Base-by-base conservation (phyloP, 1,139 yeast species). In the Geotrichum fermentans region DNA sequence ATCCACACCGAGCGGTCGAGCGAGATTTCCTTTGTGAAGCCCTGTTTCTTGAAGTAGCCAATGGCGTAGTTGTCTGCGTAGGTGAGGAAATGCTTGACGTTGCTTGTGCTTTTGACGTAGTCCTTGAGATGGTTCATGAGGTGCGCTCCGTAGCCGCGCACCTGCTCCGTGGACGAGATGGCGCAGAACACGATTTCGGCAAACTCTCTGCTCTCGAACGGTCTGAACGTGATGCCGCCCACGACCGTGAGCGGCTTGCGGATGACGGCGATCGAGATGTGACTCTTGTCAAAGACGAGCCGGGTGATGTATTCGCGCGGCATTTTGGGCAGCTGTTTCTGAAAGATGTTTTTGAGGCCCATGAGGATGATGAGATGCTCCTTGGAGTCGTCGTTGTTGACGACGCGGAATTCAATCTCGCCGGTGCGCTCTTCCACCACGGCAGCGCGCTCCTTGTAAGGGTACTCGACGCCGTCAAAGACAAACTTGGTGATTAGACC, bases 131-230 rank as follows among this genome's bases (percentile, higher is more conserved):
- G 99, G 67, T 94, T 92, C 99, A 92, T 92, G 62, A 92, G 69
- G 68, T 94, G 98, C 0, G 98, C 98, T 66, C 99, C 99, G 63
- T 92, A 94, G 34, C 98, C 99, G 56, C 96, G 73, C 22, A 94
- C 98, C 70, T 92, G 99, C 64, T 92, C 99, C 0, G 97, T 88
- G 2, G 97, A 88, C 37, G 95, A 84, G 51, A 92, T 92, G 26
- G 99, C 99, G 75, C 97, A 92, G 61, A 92, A 92, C 20, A 94
- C 99, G 70, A 92, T 92, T 67, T 92, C 99, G 0, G 98, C 99
- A 73, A 92, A 94, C 60, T 80, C 83, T 53, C 96, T 77, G 50
- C 81, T 79, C 61, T 88, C 86, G 68, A 92, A 92, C 1, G 99
- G 98, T 52, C 97, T 75, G 63, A 87, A 92, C 0, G 99, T 94